Conservation (phyloP, 306 rosid species). For the Fagus sylvatica region DNA sequence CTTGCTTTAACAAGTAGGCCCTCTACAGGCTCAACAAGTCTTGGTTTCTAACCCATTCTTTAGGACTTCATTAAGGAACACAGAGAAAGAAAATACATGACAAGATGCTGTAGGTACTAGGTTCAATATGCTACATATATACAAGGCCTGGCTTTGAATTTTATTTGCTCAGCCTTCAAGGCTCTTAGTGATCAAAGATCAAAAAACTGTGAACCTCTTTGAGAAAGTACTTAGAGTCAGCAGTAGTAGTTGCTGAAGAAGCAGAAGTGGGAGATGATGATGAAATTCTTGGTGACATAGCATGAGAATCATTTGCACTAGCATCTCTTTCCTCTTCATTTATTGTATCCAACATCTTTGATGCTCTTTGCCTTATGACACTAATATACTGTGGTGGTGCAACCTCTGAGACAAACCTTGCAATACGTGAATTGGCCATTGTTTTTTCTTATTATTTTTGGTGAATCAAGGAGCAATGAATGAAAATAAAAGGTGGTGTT, state of each 20-base stretch:
- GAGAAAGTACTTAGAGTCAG: constrained; percentile 30
- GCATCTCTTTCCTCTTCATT: constrained; percentile 78
- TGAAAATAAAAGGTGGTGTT: neutral
- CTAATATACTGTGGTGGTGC: constrained; percentile 90
- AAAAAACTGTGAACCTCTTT: constrained; percentile 29
- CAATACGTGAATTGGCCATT: constrained; percentile 79
- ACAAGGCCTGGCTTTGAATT: neutral
- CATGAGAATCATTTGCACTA: constrained; percentile 13
- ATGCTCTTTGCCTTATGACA: constrained; percentile 76
- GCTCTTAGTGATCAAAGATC: constrained; percentile 22
- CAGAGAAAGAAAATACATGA: neutral
- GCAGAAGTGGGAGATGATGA: constrained; percentile 20
- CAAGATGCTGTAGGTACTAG: neutral
- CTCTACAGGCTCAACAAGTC: neutral
- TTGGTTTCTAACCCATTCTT: neutral
- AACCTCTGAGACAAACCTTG: constrained; percentile 79
- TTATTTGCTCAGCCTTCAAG: neutral
- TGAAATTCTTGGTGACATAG: neutral
- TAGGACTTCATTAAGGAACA: neutral
- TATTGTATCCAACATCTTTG: constrained; percentile 87
- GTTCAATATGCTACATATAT: neutral
- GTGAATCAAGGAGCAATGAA: neutral
- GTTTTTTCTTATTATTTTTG: neutral
- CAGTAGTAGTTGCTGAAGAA: constrained; percentile 4
- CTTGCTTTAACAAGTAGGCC: neutral